Evolutionary conservation across 1,139 yeast genomes (phyloP).

Genomic region (Pichia sp.): DNA sequence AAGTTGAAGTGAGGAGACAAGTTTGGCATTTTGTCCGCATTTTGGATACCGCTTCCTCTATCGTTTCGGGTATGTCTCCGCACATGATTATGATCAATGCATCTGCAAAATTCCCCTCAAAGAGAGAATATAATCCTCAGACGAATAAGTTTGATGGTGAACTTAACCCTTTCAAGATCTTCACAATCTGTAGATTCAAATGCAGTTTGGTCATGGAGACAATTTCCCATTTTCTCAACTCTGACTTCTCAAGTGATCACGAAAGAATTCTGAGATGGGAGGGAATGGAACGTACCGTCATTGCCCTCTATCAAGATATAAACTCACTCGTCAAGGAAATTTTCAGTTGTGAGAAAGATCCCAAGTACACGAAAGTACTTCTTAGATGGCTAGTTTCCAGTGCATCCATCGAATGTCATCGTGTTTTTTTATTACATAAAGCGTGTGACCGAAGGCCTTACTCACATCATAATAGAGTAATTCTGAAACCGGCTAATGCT

Average conservation of each 20-base stretch:
- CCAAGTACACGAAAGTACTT: conserved; percentile 8
- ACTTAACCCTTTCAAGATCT: conserved; percentile 14
- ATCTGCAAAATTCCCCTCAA: conserved; percentile 15
- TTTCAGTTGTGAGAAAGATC: conserved; percentile 9
- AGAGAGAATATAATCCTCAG: conserved; percentile 11
- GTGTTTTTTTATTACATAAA: conserved; percentile 12
- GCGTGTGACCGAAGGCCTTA: conserved; percentile 12
- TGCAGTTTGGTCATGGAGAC: conserved; percentile 16
- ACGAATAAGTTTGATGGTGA: conserved; percentile 13
- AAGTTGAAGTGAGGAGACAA: conserved; percentile 12
- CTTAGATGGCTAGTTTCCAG: conserved; percentile 12
- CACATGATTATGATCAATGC: conserved; percentile 17
- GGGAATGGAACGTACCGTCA: conserved; percentile 10
- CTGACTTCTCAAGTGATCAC: conserved; percentile 11
- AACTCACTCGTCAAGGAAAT: conserved; percentile 11
- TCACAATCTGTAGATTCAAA: conserved; percentile 13
- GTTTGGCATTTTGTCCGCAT: conserved; percentile 15
- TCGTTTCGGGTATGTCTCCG: conserved; percentile 16
- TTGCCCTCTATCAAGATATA: conserved; percentile 14
- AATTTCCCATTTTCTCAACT: conserved; percentile 14
- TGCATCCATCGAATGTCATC: conserved; percentile 9
- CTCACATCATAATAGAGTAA: conserved; percentile 13
- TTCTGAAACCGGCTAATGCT: conserved; percentile 9
- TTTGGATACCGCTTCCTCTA: conserved; percentile 15
- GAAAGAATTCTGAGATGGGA: conserved; percentile 12